Base-by-base conservation (phyloP, 2,329 filamentous ascomycete genomes). In the Fusarium buharicum region DNA sequence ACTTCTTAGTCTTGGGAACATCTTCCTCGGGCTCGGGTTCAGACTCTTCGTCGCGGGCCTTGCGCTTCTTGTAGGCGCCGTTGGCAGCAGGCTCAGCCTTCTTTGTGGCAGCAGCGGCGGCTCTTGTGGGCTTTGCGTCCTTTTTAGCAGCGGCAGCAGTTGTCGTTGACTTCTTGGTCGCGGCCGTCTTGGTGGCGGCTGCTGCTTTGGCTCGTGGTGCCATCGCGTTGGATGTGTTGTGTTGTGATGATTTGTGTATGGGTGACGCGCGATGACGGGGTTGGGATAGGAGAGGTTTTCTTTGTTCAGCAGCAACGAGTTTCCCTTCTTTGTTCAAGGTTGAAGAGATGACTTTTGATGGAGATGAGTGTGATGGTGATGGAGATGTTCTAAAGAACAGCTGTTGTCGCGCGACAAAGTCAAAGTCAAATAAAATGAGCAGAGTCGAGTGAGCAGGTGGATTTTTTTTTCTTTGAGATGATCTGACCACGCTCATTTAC, bases 171-270 rank as follows among this genome's bases (percentile, higher is more conserved):
- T 71, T 71, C 53, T 71, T 73, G 16, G 73, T 57, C 11, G 68
- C 39, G 31, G 69, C 54, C 31, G 71, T 59, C 67, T 68, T 74
- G 22, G 66, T 34, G 54, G 63, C 64, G 40, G 69, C 22, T 27
- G 70, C 20, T 27, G 70, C 55, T 65, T 70, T 73, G 39, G 70
- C 64, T 67, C 68, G 68, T 36, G 74, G 67, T 50, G 74, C 69
- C 74, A 76, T 76, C 61, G 69, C 69, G 70, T 66, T 47, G 24
- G 46, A 36, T 49, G 39, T 60, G 43, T 55, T 49, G 39, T 60
- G 43, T 55, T 43, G 28, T 54, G 36, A 14, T 43, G 49, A 37
- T 40, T 50, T 59, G 36, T 50, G 48, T 40, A 8, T 24, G 22
- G 6, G 44, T 36, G 51, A 64, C 34, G 41, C 55, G 63, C 43